Base-by-base conservation (phyloP, 306 rosid genomes). In the Vachellia pachyceras region DNA sequence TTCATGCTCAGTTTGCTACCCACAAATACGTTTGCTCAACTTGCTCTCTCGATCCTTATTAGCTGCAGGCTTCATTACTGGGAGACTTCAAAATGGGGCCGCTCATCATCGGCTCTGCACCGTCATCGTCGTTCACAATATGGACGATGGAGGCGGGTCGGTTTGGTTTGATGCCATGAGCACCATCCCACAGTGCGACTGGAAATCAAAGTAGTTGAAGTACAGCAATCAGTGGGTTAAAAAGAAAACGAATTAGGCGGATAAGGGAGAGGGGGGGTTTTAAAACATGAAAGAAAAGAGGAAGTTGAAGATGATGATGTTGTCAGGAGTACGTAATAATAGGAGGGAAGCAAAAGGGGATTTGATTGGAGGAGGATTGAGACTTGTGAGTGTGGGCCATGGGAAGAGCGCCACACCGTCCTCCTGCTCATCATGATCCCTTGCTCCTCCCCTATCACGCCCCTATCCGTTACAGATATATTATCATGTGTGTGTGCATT, bases 401-500 rank as follows among this genome's bases (percentile, higher is more conserved):
- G 57, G 22, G 17, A 42, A 3, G 15, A 74, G 68, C 41, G 45
- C 73, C 79, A 58, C 33, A 77, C 83, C 81, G 87, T 74, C 81
- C 89, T 52, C 20, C 58, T 45, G 40, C 37, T 82, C 85, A 86
- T 83, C 39, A 85, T 80, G 83, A 75, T 52, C 84, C 76, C 25
- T n/a, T n/a, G n/a, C n/a, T n/a, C 69, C 79, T 55, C 61, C 73
- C 77, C 84, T n/a, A 84, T 81, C 58, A 80, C 85, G n/a, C n/a
- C n/a, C n/a, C n/a, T n/a, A n/a, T n/a, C n/a, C n/a, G 33, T 29
- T n/a, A n/a, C n/a, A n/a, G n/a, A n/a, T n/a, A 29, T 29, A 29
- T 29, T 2, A 29, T 29, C 33, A 29, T 2, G 33, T 29, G 33
- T 29, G 33, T 2, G 33, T 2, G 33, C 33, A 29, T 29, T 29